Evolutionary conservation across 2,329 filamentous ascomycete genomes (phyloP).

Genomic region (Pyricularia pennisetigena): DNA sequence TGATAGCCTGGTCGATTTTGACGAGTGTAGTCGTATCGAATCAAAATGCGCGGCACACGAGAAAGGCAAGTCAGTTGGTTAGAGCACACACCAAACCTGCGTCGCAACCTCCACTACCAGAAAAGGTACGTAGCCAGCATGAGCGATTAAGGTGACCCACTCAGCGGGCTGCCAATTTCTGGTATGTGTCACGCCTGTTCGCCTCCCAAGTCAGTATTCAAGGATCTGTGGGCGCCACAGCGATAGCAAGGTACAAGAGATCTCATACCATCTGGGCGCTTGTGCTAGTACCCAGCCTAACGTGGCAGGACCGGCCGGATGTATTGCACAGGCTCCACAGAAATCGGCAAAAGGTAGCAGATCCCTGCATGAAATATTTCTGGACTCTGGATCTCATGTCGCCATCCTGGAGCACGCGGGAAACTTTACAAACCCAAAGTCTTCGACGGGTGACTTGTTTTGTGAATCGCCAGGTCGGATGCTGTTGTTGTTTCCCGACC

Average conservation of each 20-base stretch:
- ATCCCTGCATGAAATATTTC: neutral
- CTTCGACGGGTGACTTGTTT: neutral
- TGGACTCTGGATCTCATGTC: neutral
- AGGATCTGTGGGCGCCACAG: neutral
- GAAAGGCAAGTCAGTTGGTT: neutral
- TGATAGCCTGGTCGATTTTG: neutral
- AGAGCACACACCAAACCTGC: neutral
- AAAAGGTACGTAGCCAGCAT: neutral
- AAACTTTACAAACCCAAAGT: neutral
- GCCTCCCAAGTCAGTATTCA: neutral
- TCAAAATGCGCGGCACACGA: constrained; percentile 1
- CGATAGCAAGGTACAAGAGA: neutral
- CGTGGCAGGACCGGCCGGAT: neutral
- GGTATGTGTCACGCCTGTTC: neutral
- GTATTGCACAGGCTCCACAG: neutral
- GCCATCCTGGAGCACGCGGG: neutral
- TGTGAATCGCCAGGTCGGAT: neutral
- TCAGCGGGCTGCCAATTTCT: neutral
- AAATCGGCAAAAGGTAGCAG: neutral
- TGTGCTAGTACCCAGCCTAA: neutral
- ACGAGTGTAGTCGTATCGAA: neutral
- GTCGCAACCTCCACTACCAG: neutral
- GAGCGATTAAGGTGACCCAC: constrained; percentile 1
- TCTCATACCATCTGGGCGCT: neutral
- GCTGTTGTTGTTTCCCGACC: neutral